Evolutionary conservation across 768 basidiomycete species (phyloP).

Genomic region (Mycena sanguinolenta): DNA sequence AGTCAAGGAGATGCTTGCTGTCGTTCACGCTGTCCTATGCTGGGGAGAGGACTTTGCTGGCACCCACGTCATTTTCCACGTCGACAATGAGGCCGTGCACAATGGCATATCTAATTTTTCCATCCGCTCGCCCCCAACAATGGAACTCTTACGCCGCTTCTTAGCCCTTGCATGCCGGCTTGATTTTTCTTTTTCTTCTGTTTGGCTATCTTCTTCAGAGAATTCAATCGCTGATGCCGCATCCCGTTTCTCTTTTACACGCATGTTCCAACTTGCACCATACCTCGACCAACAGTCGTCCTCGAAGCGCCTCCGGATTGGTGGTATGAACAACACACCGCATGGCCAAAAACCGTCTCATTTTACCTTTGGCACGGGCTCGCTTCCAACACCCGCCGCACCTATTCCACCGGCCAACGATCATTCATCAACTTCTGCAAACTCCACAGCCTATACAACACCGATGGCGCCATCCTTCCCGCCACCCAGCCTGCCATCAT

Average conservation of each 20-base stretch:
- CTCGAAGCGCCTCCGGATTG: conserved; percentile 7
- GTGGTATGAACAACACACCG: conserved; percentile 2
- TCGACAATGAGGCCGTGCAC: conserved; percentile 30
- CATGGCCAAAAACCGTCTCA: conserved; percentile 30
- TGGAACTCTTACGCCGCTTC: conserved; percentile 31
- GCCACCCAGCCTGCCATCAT: conserved; percentile 38
- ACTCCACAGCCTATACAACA: conserved; percentile 33
- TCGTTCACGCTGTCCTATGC: neutral
- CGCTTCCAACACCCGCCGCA: conserved; percentile 44
- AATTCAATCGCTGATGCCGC: conserved; percentile 45
- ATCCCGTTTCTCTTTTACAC: conserved; percentile 45
- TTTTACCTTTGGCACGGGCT: conserved; percentile 49
- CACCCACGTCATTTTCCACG: conserved; percentile 31
- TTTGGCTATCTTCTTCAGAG: conserved; percentile 41
- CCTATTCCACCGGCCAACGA: conserved; percentile 47
- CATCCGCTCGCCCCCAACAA: conserved; percentile 13
- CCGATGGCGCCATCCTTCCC: conserved; percentile 26
- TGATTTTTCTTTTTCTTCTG: conserved; percentile 41
- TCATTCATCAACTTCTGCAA: conserved; percentile 46
- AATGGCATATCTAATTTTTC: conserved; percentile 2
- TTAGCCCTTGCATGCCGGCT: conserved; percentile 35
- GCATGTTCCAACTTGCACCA: conserved; percentile 43
- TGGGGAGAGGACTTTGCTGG: conserved; percentile 11
- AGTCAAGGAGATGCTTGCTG: neutral
- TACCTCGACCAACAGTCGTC: conserved; percentile 34